Evolutionary conservation across 768 basidiomycete species (phyloP).

Genomic region (Lactarius evosmus): DNA sequence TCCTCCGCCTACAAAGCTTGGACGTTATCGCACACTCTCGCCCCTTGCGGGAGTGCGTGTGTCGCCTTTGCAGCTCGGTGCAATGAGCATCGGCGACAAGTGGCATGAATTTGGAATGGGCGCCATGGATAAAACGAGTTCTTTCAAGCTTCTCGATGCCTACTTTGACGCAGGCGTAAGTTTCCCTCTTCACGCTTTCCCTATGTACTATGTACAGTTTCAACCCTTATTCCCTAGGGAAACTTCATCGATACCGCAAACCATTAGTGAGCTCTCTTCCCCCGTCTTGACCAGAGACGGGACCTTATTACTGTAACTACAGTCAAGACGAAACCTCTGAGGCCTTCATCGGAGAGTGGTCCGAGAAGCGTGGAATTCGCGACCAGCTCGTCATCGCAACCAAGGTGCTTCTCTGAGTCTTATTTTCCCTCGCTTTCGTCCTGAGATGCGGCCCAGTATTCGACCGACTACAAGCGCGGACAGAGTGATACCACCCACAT

Average conservation of each 20-base stretch:
- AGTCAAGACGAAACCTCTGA: conserved; percentile 32
- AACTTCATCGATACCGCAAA: conserved; percentile 22
- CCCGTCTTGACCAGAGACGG: neutral
- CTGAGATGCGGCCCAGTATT: conserved; percentile 30
- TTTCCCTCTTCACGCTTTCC: neutral
- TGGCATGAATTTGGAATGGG: conserved; percentile 27
- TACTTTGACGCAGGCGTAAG: conserved; percentile 33
- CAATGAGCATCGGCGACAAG: conserved; percentile 27
- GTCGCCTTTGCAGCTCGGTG: conserved; percentile 32
- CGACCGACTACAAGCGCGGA: conserved; percentile 31
- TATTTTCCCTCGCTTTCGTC: neutral
- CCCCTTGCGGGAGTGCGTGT: conserved; percentile 30
- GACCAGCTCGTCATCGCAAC: conserved; percentile 37
- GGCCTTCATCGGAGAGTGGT: conserved; percentile 41
- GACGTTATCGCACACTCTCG: conserved; percentile 26
- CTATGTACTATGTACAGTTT: too few species aligned
- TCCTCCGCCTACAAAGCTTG: conserved; percentile 18
- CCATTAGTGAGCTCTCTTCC: conserved; percentile 31
- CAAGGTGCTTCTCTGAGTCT: conserved; percentile 12
- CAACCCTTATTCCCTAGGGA: too few species aligned
- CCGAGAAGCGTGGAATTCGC: conserved; percentile 34
- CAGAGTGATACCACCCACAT: too few species aligned
- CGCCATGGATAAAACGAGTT: conserved; percentile 36
- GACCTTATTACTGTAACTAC: too few species aligned
- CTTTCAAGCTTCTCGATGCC: conserved; percentile 40